phyloP scores from a whole-genome alignment of 1,284 basidiomycete species.

The Ustilago loliicola region DNA sequence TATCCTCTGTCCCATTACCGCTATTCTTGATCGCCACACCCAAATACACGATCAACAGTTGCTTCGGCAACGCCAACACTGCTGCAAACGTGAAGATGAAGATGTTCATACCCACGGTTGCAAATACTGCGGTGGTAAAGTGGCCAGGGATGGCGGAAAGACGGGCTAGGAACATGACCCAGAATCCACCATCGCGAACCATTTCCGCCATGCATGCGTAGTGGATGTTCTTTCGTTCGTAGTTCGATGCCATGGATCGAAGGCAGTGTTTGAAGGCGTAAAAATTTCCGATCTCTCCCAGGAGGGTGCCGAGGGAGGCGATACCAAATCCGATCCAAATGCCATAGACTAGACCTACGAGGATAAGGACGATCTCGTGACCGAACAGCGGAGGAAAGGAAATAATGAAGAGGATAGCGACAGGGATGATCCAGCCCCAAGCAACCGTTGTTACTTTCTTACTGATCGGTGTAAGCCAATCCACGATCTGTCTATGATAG shows the following conservation, averaged over 20 bases:
- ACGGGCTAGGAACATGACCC: conserved; percentile 64
- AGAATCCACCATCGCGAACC: conserved; percentile 83
- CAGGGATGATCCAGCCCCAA: conserved; percentile 84
- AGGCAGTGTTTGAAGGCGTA: conserved; percentile 77
- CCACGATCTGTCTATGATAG: conserved; percentile 79
- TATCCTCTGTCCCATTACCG: conserved; percentile 51
- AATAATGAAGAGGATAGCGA: conserved; percentile 81
- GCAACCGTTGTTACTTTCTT: conserved; percentile 76
- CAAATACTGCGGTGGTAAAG: conserved; percentile 79
- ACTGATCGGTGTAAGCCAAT: conserved; percentile 78
- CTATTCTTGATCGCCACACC: conserved; percentile 66
- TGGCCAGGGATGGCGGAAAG: conserved; percentile 74
- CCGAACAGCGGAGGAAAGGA: conserved; percentile 75
- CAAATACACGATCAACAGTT: conserved; percentile 70
- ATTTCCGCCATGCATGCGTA: conserved; percentile 84
- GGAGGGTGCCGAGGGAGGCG: conserved; percentile 56
- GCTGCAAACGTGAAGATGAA: conserved; percentile 80
- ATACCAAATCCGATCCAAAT: conserved; percentile 68
- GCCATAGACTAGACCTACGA: conserved; percentile 78
- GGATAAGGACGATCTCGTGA: conserved; percentile 81
- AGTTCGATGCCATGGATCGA: conserved; percentile 78
- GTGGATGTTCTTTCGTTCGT: conserved; percentile 79
- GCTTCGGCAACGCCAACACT: conserved; percentile 81
- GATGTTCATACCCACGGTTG: conserved; percentile 80
- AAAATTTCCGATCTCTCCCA: conserved; percentile 66